Evolutionary conservation across 768 basidiomycete species (phyloP), one percentile per base, ranked within the genome.

Genomic region (Antrodiella citrinella): DNA sequence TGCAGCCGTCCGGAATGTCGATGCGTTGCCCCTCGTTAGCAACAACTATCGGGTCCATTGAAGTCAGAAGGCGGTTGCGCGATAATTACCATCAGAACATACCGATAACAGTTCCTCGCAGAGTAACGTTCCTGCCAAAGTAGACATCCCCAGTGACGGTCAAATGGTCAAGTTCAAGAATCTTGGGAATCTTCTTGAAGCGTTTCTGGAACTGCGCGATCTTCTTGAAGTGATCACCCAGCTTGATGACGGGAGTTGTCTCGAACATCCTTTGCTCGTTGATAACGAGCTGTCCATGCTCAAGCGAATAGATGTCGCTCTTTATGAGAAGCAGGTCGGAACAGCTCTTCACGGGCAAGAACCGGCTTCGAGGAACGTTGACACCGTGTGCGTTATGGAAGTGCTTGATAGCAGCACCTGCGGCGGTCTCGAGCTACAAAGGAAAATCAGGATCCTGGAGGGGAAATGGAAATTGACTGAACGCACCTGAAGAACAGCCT

Each of bases 191-290:
- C 64, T 79, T 78, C 69, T 81, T 81, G 80, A 86, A 85, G 12
- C 84, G 76, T 60, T 84, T 82, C 67, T 84, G 80, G 71, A 85
- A 85, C 57, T 80, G 67, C 46, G 70, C 70, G 50, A 80, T 78
- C 70, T 86, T 86, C 74, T 86, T 86, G 69, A 86, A 86, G 61
- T 81, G 76, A 61, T 83, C 82, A 24, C 84, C 82, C 26, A 86
- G 80, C 72, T 86, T 86, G 69, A 86, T 80, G 52, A 86, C 84
- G 1, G 85, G 85, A 2, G 80, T 78, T 19, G 72, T 73, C 57
- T 70, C 71, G 64, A 83, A 83, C 72, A 81, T 75, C 47, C 80
- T 63, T 26, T 68, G 67, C 52, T 70, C 69, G 57, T 79, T 82
- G 71, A 85, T 75, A 41, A 81, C 75, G 51, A 86, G 73, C 50